Evolutionary conservation across 2,329 filamentous ascomycete species (phyloP).

Genomic region (Akanthomyces uredinophilus): DNA sequence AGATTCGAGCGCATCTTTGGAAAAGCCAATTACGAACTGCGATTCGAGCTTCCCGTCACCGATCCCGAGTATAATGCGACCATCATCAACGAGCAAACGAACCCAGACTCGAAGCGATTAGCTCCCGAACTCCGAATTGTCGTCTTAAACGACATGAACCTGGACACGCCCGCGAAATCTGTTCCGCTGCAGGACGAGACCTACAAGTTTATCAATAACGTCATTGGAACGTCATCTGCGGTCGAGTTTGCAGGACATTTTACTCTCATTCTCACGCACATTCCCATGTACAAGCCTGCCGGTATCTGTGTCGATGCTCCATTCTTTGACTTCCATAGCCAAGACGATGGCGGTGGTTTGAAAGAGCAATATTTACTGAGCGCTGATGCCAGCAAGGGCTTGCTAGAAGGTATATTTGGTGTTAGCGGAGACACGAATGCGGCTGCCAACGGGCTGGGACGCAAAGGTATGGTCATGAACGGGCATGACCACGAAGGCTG

Average conservation of each 20-base stretch:
- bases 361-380: conserved; percentile 91
- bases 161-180: conserved; percentile 75
- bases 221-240: conserved; percentile 57
- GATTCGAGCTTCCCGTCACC: conserved; percentile 56
- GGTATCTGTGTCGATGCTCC: conserved; percentile 83
- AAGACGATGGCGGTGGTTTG: conserved; percentile 63
- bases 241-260: conserved; percentile 61
- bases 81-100: conserved; percentile 36
- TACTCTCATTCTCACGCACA: conserved; percentile 84
- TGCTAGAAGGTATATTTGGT: conserved; percentile 82
- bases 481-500: conserved; percentile 96
- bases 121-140: conserved; percentile 72
- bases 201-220: conserved; percentile 68
- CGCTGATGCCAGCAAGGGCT: conserved; percentile 61
- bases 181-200: conserved; percentile 66
- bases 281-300: conserved; percentile 78
- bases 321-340: conserved; percentile 71
- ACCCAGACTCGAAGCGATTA: conserved; percentile 43
- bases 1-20: conserved; percentile 85
- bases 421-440: conserved; percentile 60
- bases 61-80: conserved; percentile 35
- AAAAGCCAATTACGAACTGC: conserved; percentile 83
- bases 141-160: conserved; percentile 86
- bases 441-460: conserved; percentile 57
- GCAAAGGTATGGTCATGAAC: conserved; percentile 76